Percentiles rank a stretch among this genome's conserved stretches.
Conservation (phyloP, 2,329 filamentous ascomycete species). For the Talaromyces sp. region DNA sequence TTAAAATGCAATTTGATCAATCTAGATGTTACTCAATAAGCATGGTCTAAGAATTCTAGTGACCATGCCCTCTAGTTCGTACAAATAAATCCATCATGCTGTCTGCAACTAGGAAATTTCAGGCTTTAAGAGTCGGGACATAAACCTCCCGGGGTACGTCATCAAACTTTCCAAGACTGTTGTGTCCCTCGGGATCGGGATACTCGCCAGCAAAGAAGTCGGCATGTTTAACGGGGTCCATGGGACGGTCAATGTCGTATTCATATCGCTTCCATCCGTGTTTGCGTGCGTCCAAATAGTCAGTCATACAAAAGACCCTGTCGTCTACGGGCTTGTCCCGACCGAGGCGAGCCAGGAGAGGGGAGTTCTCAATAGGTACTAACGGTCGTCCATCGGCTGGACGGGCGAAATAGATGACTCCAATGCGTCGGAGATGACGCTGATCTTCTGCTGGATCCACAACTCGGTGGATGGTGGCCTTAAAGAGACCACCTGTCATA, state of each 20-base stretch:
- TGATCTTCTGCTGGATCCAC: constrained; percentile 47
- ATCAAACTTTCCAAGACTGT: constrained; percentile 4
- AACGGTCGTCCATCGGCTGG: constrained; percentile 12
- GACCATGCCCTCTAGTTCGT: too few relatives aligned
- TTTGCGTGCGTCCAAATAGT: constrained; percentile 3
- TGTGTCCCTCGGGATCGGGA: constrained; percentile 3
- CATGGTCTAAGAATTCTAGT: too few relatives aligned
- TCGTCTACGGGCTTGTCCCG: neutral
- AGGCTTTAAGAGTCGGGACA: neutral
- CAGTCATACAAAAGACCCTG: constrained; percentile 2
- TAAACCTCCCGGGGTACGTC: neutral
- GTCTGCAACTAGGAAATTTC: neutral
- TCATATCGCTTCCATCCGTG: constrained; percentile 4
- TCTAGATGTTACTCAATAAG: too few relatives aligned
- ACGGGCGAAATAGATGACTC: constrained; percentile 46
- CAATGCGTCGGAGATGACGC: constrained; percentile 39
- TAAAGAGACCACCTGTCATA: constrained; percentile 48
- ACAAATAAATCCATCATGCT: too few relatives aligned
- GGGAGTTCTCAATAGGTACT: constrained; percentile 25
- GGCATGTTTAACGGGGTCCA: neutral
- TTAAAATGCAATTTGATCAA: too few relatives aligned
- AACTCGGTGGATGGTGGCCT: constrained; percentile 49
- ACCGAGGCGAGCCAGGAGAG: constrained; percentile 17
- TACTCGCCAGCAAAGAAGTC: constrained; percentile 5
- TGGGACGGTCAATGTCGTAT: constrained; percentile 2